Evolutionary conservation across 805 yeast genomes (phyloP), one percentile per base, ranked within the genome.

Genomic region (Ogataea degrootiae): DNA sequence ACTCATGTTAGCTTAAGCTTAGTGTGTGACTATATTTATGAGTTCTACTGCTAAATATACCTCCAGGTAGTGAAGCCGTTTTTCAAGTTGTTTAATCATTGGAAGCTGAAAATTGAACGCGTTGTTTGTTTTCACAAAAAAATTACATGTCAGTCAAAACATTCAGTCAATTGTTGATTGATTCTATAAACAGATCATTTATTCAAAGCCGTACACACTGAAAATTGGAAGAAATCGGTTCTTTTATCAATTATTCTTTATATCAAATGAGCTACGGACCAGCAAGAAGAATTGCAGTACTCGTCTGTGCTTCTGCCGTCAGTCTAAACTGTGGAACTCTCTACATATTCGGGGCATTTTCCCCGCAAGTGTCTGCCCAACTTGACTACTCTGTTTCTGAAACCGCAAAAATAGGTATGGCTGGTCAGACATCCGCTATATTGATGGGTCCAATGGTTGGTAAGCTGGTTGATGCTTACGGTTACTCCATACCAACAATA

Each of bases 311-410:
- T 4, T 49, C 64, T 1, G 16, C 53, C 8, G 54, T 63, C 21
- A 57, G 59, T 12, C 63, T 83, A 42, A 76, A 76, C 16, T 80
- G 87, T 55, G 95, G 95, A 1, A 87, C 94, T 1, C 69, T 85
- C 57, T 87, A 87, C 64, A 68, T 86, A 41, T 87, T 82, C 65
- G 81, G 87, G 8, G 87, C 88, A 0, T 87, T 80, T 62, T 83
- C 89, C 36, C 92, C 95, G 0, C 94, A 87, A 61, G 71, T 85
- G 46, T 87, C 90, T 1, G 64, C 63, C 29, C 71, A 72, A 44
- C 72, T 87, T 45, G 66, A 67, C 19, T 79, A 87, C 55, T 61
- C 79, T 1, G 88, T 87, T 2, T 73, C 87, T 0, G 76, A 83
- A 45, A 72, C 86, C 5, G 80, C 90, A 5, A 60, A 73, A 29